Base-by-base conservation (phyloP, 2,329 filamentous ascomycete genomes). In the Nemania abortiva region DNA sequence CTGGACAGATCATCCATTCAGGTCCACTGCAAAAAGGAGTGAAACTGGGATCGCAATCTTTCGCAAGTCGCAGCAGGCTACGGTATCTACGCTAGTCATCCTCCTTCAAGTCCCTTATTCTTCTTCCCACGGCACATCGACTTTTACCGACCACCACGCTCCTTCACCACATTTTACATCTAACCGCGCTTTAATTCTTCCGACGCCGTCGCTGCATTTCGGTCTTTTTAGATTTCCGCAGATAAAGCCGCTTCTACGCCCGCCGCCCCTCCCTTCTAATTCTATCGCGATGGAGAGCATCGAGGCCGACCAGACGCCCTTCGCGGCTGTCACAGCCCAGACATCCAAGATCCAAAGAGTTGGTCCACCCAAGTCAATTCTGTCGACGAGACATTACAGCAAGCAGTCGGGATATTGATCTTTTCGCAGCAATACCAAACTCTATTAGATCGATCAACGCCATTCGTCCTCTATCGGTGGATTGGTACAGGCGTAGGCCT, bases 381-480 rank as follows among this genome's bases (percentile, higher is more conserved):
- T 53, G 34, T 24, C 20, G 18, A 34, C 29, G 22, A 64, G 29
- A 39, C 47, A 11, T 42, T 53, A n/a, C n/a, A n/a, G n/a, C n/a
- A 15, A 15, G 13, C 37, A 31, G 24, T 34, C n/a, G 18, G 5
- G 34, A 50, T 63, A 65, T 29, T 72, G 39, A 68, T 64, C 68
- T 66, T 71, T 34, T 56, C 60, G 13, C 81, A 98, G 94, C 89
- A 94, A 85, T 98, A 97, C 81, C 96, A 99, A 90, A 87, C 93
- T 65, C 93, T 96, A 72, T 90, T 99, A 74, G 96, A 99, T 83
- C 92, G 94, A 83, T 95, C 92, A 61, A 98, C 95, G 10, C 96
- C 96, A 15, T 97, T 90, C 82, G 90, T 94, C 63, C 84, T 91
- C 67, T 97, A 98, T 84, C 89, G 96, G 86, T 99, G 96, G 96